Conservation (phyloP, 176 grass and related monocot genomes). For the Triticum dicoccoides region DNA sequence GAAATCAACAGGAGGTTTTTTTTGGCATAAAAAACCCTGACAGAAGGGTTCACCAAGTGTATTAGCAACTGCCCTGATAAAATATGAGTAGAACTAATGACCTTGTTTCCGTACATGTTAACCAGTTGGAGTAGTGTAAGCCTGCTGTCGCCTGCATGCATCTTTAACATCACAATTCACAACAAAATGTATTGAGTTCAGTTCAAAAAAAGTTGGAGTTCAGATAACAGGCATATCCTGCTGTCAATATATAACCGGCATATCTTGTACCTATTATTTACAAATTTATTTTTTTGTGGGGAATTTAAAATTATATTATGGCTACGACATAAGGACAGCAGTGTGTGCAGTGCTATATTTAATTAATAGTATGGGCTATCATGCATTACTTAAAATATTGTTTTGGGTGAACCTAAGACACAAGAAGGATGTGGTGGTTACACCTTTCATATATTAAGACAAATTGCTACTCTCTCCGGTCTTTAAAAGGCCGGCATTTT, state of each 20-base stretch:
- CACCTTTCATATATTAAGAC: background rate
- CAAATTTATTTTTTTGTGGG: no score
- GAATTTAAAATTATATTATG: background rate
- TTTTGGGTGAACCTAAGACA: conserved; percentile 12
- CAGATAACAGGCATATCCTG: background rate
- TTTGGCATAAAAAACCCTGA: background rate
- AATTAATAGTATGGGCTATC: background rate
- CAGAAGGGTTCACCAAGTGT: background rate
- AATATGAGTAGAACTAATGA: background rate
- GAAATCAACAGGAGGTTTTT: background rate
- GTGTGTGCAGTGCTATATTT: background rate
- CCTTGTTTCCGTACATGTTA: background rate
- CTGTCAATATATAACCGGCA: background rate
- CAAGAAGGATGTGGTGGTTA: background rate
- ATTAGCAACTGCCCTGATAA: background rate
- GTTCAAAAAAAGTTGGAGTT: background rate
- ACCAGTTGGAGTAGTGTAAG: background rate
- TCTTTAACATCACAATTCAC: background rate
- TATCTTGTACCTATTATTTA: no score
- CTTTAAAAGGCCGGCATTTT: background rate
- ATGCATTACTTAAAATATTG: background rate
- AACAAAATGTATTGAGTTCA: background rate
- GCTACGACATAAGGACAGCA: background rate
- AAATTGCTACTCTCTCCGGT: background rate
- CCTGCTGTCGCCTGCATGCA: background rate